phyloP scores from a whole-genome alignment of 1,139 yeast species.

The Saccharomyces hybrid region DNA sequence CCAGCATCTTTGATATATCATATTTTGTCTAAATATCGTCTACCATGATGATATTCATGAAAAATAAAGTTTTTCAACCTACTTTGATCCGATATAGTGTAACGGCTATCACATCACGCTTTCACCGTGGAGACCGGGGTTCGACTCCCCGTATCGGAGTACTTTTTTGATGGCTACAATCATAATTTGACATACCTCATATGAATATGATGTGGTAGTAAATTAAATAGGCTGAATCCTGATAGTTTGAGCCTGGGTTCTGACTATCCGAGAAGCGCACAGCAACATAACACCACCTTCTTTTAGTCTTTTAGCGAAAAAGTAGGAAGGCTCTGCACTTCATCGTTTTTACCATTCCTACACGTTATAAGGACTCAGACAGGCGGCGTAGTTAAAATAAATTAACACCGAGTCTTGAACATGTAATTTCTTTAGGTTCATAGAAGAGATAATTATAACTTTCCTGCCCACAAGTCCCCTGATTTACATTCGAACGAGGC shows the following conservation, averaged over 20 bases:
- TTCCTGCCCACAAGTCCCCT: neutral
- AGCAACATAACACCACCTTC: too few relatives aligned
- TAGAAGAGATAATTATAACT: neutral
- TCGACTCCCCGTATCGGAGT: conserved; percentile 9
- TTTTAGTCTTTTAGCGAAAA: too few relatives aligned
- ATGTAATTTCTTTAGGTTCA: neutral
- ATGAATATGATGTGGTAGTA: too few relatives aligned
- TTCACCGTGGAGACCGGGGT: conserved; percentile 9
- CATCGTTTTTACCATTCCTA: neutral
- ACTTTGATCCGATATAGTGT: conserved; percentile 6
- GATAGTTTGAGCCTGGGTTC: too few relatives aligned
- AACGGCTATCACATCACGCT: conserved; percentile 9
- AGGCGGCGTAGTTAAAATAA: neutral
- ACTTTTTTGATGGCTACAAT: neutral
- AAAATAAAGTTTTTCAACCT: too few relatives aligned
- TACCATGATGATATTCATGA: too few relatives aligned
- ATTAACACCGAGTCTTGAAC: neutral
- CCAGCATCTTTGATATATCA: too few relatives aligned
- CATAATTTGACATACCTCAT: neutral
- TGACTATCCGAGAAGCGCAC: too few relatives aligned
- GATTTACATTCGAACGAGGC: neutral
- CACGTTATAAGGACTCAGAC: neutral
- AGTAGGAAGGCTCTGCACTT: too few relatives aligned
- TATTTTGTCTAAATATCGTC: too few relatives aligned
- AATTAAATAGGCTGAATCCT: too few relatives aligned